Evolutionary conservation across 495 filamentous ascomycete species (phyloP), one percentile per base, ranked within the genome.

Genomic region (Jackrogersella multiformis): DNA sequence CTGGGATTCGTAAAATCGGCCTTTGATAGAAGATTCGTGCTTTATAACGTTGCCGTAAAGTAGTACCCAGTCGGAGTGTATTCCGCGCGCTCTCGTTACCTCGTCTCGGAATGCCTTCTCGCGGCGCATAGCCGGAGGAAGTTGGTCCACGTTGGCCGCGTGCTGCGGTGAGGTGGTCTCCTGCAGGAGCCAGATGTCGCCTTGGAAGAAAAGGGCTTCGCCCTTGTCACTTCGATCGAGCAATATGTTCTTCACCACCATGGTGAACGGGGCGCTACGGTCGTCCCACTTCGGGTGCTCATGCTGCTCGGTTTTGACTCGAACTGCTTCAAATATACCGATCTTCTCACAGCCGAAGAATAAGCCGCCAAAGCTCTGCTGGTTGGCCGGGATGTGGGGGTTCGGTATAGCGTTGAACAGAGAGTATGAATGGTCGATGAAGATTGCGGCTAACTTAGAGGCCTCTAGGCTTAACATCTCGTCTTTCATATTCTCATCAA

Each of bases 261-360:
- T 78, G 54, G 77, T 73, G n/a, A 68, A 64, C 21, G 69, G 64
- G 0, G n/a, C 32, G 12, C 30, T 20, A 2, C 6, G 23, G 15
- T 63, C 24, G 3, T 53, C 26, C 36, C 20, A 39, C 16, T 49
- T 26, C 7, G 30, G 18, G 26, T 69, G 49, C 28, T 68, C 53
- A 5, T 35, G 0, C 36, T 61, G 10, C 8, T 59, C 60, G n/a
- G 64, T 8, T 1, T 16, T 18, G 13, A 81, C 75, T 35, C 80
- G 75, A 20, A 82, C 67, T 0, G 78, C 73, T 53, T 82, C 80
- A 24, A 66, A 62, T 21, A 78, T 24, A 9, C 68, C 61, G 28
- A 82, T 64, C 74, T 81, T 79, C 39, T 82, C 80, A 32, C 78
- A 77, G 38, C 80, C 80, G 36, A 82, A 67, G 53, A 82, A 82